These are phyloP conservation scores for Calonectria naviculata DNA, from an alignment of 2,329 filamentous ascomycete species.

Conservation along the genomic window DNA sequence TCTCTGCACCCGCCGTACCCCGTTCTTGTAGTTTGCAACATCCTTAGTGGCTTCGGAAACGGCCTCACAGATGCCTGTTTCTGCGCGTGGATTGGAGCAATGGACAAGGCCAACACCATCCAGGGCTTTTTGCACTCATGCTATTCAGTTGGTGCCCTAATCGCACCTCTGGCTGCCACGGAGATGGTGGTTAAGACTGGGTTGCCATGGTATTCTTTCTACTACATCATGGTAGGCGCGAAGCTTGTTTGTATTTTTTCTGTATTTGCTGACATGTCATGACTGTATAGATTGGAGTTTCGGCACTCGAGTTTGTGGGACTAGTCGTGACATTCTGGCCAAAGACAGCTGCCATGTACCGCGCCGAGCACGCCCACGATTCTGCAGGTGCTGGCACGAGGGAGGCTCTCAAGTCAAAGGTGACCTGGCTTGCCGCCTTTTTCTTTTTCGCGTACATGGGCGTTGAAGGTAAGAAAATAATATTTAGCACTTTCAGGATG, in stretches of 20 bases:
- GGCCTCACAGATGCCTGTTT: slow-evolving; percentile 68
- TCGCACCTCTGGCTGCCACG: slow-evolving; percentile 74
- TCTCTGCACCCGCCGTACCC: slow-evolving; percentile 73
- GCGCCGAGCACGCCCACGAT: slow-evolving; percentile 48
- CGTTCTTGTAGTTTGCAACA: slow-evolving; percentile 70
- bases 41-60: slow-evolving; percentile 74
- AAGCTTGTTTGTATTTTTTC: background rate
- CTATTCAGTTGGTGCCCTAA: slow-evolving; percentile 73
- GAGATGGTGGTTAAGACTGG: slow-evolving; percentile 70
- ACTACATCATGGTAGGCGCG: slow-evolving; percentile 74
- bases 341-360: slow-evolving; percentile 66
- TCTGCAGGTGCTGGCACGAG: slow-evolving; percentile 46
- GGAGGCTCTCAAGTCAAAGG: slow-evolving; percentile 55
- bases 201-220: slow-evolving; percentile 75
- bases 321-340: slow-evolving; percentile 68
- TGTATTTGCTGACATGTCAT: slow-evolving; percentile 3
- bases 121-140: slow-evolving; percentile 74
- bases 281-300: slow-evolving; percentile 51
- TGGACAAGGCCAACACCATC: slow-evolving; percentile 75
- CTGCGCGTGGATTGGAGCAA: slow-evolving; percentile 67
- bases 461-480: slow-evolving; percentile 63
- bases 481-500: fast-evolving
- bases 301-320: slow-evolving; percentile 65
- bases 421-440: slow-evolving; percentile 74
- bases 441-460: slow-evolving; percentile 82